Base-by-base conservation (phyloP, 2,329 filamentous ascomycete species). In the Teratosphaeria destructans region DNA sequence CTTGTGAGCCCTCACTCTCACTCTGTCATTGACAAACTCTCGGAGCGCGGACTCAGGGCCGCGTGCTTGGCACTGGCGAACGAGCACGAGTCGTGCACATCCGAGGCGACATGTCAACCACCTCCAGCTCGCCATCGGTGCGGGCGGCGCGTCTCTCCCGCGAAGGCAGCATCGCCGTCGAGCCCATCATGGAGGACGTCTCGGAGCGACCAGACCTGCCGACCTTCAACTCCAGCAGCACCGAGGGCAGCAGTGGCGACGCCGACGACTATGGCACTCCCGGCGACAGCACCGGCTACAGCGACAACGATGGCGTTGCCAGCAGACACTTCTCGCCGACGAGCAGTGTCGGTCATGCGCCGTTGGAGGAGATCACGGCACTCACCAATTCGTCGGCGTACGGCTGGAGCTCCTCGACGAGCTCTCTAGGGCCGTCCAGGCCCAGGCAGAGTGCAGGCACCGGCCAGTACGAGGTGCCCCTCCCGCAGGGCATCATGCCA, bases 141-240 rank as follows among this genome's bases (percentile, higher is more conserved):
- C 43, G 43, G n/a, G 43, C 43, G n/a, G 54, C 54, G 19, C 57
- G 57, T 34, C 27, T 35, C 8, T 58, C 49, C 37, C 47, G 57
- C 19, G 57, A 58, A 27, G 57, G 47, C 27, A 58, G 47, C 35
- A 32, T 58, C 19, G 26, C 58, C 29, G 57, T 59, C 35, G 58
- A 59, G 52, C 63, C 67, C 60, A 72, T 69, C 64, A 72, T 72
- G 70, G 69, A 71, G 61, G 69, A 71, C 54, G 56, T 59, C 23
- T 57, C 58, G 29, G 68, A 69, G 47, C 66, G 70, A 14, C 70
- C 71, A 10, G 67, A 66, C 32, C 57, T 72, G 56, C 62, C 66
- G 57, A 68, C 68, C 29, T 69, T 69, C 64, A 68, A 71, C 60
- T 70, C 66, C 14, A 66, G 65, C 16, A 69, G 68, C 53, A 72